These are phyloP conservation scores for Plasmodium blacklocki DNA, from an alignment of 169 alveolate genomes.

Conservation along the genomic window DNA sequence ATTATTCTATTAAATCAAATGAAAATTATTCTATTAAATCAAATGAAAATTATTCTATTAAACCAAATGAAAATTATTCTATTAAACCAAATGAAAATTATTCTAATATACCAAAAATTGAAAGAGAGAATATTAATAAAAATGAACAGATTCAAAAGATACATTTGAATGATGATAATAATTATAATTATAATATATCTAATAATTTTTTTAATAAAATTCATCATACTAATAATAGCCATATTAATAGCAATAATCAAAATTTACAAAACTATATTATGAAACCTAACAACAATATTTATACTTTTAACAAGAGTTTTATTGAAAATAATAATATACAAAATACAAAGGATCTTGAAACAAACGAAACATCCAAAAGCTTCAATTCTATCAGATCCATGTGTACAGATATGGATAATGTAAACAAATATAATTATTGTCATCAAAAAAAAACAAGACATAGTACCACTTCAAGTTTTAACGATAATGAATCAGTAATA, in stretches of 20 bases:
- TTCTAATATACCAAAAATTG: too few relatives aligned
- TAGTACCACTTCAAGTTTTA: conserved; percentile 9
- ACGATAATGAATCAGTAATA: conserved; percentile 27
- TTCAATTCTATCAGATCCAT: not conserved
- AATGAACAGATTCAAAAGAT: too few relatives aligned
- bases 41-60: too few relatives aligned
- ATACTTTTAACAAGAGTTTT: not conserved
- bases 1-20: too few relatives aligned
- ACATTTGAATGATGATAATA: too few relatives aligned
- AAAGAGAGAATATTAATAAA: too few relatives aligned
- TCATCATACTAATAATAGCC: not conserved
- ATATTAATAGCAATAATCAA: not conserved
- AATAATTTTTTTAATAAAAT: not conserved
- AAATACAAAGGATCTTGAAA: not conserved
- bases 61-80: too few relatives aligned
- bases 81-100: too few relatives aligned
- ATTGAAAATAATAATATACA: not conserved
- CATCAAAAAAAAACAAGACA: not conserved
- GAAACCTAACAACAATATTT: not conserved
- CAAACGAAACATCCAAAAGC: not conserved
- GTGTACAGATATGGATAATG: not conserved
- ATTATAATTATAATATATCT: not conserved
- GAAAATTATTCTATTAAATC: too few relatives aligned
- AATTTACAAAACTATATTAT: not conserved
- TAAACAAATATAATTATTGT: not conserved